phyloP scores from a whole-genome alignment of 768 basidiomycete species.

The Tubosaeta brunneosetosa region DNA sequence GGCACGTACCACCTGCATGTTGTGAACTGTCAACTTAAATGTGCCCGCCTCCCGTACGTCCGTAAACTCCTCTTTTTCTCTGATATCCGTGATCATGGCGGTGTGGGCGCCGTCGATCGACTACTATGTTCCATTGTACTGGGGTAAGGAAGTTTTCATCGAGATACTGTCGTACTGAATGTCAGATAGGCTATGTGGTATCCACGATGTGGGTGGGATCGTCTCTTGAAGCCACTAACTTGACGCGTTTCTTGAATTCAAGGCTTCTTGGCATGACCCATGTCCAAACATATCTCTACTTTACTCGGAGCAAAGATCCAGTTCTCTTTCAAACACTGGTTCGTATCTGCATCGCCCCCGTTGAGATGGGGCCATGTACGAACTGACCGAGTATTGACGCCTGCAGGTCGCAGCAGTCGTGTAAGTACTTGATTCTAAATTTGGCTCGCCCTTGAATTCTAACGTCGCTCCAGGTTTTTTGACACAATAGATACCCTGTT shows the following conservation, averaged over 20 bases:
- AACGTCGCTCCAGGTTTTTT: not conserved
- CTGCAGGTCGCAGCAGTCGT: constrained; percentile 2
- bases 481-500: constrained; percentile 1
- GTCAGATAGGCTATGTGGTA: constrained; percentile 5
- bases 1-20: not conserved
- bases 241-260: not conserved
- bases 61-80: not conserved
- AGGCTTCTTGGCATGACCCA: constrained; percentile 7
- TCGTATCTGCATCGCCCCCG: not conserved
- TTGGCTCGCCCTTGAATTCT: not conserved
- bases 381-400: not conserved
- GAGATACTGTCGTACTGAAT: not conserved
- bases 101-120: not conserved
- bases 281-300: constrained; percentile 6
- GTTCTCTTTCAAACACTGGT: constrained; percentile 3
- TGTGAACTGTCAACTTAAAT: not conserved
- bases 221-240: not conserved
- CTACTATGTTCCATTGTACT: constrained; percentile 4
- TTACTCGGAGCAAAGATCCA: not conserved
- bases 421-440: not conserved
- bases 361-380: not conserved
- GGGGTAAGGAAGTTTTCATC: not conserved
- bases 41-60: not conserved
- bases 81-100: not conserved
- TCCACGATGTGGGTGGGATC: constrained; percentile 2